Evolutionary conservation across 495 filamentous ascomycete species (phyloP), one percentile per base, ranked within the genome.

Genomic region (Xylaria longipes): DNA sequence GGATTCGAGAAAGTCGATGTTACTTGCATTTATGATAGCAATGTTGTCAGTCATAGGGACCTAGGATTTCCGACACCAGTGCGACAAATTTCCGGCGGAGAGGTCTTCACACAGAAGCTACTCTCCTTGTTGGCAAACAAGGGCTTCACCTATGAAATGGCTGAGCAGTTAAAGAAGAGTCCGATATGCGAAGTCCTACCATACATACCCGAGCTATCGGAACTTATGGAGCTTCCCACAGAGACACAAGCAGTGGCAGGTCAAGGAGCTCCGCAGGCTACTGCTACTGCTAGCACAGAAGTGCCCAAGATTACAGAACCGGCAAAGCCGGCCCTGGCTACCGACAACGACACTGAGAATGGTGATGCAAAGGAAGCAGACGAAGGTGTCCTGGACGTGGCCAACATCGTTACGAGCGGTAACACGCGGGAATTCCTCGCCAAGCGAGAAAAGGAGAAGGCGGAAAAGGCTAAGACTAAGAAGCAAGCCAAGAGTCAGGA

Each of bases 351-450:
- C 7, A 75, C 76, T 2, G 80, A 79, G 17, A 75, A 85, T 37
- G 88, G 85, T 6, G 81, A 80, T 0, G 83, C 84, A 39, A 83
- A 85, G 61, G 82, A 80, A 6, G 81, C 84, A 5, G 87, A 90
- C 12, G 96, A 99, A 65, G 96, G 96, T 3, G 93, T 96, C 5
- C 83, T 98, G 17, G 94, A 99, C 77, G 94, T 99, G 39, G 96
- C 96, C 27, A 95, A 91, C 70, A 97, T 99, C 73, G 94, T 99
- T 27, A 88, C 90, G 0, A 94, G 92, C 70, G 97, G 96, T 45
- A 93, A 98, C 82, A 95, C 95, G 52, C 91, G 89, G 66, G 97
- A 98, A 75, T 97, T 94, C 74, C 84, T 99, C 14, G 95, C 94
- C 7, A 93, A 92, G 77, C 92, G 94, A 76, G 97, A 98, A 74